Percentiles rank a stretch among this genome's conserved stretches.
Evolutionary conservation across 139 green algal species (phyloP).

Genomic region (Ettlia oleoabundans): DNA sequence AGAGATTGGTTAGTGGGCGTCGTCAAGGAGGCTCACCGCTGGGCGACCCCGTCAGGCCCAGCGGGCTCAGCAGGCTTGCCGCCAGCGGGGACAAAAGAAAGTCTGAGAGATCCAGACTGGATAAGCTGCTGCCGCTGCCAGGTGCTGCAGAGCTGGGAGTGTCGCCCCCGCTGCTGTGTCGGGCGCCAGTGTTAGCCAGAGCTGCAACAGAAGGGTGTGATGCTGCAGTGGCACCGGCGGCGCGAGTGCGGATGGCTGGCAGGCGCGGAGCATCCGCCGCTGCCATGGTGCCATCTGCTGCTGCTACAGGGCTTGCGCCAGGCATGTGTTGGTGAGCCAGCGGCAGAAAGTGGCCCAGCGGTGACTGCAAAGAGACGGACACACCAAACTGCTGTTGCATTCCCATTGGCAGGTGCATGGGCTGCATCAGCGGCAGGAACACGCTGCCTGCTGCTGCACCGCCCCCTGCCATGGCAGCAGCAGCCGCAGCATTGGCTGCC

Average conservation of each 20-base stretch:
- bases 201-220: neutral
- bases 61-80: constrained; percentile 37
- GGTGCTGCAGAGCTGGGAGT: neutral
- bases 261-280: neutral
- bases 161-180: no score
- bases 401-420: neutral
- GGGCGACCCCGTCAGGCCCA: constrained; percentile 10
- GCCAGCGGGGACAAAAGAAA: constrained; percentile 37
- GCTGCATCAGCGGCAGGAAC: neutral
- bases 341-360: no score
- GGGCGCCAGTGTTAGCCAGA: neutral
- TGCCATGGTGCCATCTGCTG: neutral
- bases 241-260: constrained; percentile 18
- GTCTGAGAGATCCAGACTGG: constrained; percentile 8
- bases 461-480: neutral
- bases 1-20: no score
- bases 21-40: no score
- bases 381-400: neutral
- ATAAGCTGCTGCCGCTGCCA: no score
- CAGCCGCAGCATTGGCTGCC: neutral
- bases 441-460: neutral
- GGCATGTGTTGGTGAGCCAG: neutral
- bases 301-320: neutral
- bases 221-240: neutral
- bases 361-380: neutral